Percentiles rank a stretch among this genome's conserved stretches.
These are phyloP conservation scores for Suhomyces prunicola DNA, from an alignment of 805 yeast genomes.

Conservation along the genomic window DNA sequence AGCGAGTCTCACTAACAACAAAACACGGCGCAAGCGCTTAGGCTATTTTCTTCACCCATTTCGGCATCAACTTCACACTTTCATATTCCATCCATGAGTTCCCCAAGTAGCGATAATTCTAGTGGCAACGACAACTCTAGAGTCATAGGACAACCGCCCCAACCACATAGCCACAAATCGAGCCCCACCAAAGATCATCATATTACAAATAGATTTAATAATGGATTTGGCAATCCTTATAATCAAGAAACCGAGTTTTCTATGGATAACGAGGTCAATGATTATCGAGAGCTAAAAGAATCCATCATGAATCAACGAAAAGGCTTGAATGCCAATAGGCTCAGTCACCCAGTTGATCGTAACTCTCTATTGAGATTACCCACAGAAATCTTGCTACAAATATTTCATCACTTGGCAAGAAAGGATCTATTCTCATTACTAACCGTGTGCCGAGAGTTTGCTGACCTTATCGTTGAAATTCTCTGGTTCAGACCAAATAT, in stretches of 20 bases:
- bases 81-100: constrained; percentile 13
- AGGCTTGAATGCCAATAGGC: constrained; percentile 9
- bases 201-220: background rate
- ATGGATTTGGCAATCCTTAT: background rate
- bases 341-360: constrained; percentile 8
- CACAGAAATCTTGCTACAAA: constrained; percentile 60
- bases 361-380: constrained; percentile 48
- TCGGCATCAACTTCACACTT: background rate
- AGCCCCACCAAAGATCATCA: background rate
- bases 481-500: constrained; percentile 87
- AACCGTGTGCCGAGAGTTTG: constrained; percentile 79
- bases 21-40: constrained; percentile 1
- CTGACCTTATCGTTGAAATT: constrained; percentile 69
- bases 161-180: background rate
- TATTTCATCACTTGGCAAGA: constrained; percentile 61
- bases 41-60: background rate
- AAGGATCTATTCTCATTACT: constrained; percentile 61
- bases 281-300: constrained; percentile 33
- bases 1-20: background rate
- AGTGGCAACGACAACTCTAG: constrained; percentile 1
- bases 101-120: constrained; percentile 18
- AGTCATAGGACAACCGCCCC: background rate
- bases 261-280: constrained; percentile 35
- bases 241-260: constrained; percentile 17
- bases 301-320: constrained; percentile 30